These are phyloP conservation scores for Candida railenensis DNA, from an alignment of 805 yeast genomes.

Conservation along the genomic window DNA sequence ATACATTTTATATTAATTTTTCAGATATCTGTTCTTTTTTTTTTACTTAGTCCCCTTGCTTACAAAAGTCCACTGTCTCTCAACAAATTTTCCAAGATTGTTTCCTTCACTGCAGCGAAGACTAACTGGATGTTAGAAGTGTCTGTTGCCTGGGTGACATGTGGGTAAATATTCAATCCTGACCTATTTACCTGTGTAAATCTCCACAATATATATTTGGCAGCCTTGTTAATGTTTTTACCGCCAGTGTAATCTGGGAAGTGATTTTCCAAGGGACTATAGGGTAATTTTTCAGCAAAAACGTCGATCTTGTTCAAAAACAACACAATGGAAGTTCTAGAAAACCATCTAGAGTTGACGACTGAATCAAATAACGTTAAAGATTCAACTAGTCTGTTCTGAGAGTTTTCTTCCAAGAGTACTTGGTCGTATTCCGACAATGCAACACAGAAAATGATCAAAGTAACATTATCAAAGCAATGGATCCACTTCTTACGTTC, in stretches of 20 bases:
- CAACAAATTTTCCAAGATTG: conserved; percentile 71
- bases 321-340: conserved; percentile 79
- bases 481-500: conserved; percentile 98
- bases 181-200: conserved; percentile 83
- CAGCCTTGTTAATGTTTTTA: conserved; percentile 84
- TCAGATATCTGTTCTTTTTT: not conserved
- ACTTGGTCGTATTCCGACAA: conserved; percentile 89
- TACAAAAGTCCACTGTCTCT: conserved; percentile 72
- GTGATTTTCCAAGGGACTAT: conserved; percentile 75
- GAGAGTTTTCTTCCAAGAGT: conserved; percentile 70
- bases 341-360: conserved; percentile 90
- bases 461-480: conserved; percentile 89
- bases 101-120: conserved; percentile 80
- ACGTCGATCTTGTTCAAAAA: conserved; percentile 90
- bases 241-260: conserved; percentile 94
- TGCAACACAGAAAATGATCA: conserved; percentile 88
- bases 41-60: no score
- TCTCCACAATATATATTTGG: conserved; percentile 87
- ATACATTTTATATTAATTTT: not conserved
- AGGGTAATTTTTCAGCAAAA: conserved; percentile 79
- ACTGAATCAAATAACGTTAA: conserved; percentile 84
- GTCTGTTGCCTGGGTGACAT: conserved; percentile 92
- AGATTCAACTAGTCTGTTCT: conserved; percentile 78
- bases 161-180: conserved; percentile 80
- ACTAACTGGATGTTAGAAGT: conserved; percentile 85